Percentiles rank a stretch among this genome's conserved stretches.
phyloP scores from a whole-genome alignment of 371 early-diverging fungal genomes.

The Rhizomucor pusillus region DNA sequence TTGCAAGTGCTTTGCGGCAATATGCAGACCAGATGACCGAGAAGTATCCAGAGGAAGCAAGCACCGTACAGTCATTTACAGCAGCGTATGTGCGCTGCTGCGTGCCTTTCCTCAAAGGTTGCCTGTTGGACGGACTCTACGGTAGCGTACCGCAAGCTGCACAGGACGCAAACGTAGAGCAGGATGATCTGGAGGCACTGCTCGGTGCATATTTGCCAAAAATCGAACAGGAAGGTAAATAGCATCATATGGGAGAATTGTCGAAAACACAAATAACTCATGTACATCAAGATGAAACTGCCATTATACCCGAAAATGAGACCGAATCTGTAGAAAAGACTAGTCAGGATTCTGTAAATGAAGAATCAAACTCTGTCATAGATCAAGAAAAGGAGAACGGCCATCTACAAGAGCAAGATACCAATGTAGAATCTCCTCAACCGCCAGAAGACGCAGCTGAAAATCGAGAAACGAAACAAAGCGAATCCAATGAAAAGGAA shows the following conservation, averaged over 20 bases:
- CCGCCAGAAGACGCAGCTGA: neutral
- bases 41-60: constrained; percentile 17
- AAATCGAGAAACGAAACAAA: neutral
- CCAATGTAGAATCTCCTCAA: neutral
- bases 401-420: neutral
- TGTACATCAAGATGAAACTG: no score
- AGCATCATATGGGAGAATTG: neutral
- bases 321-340: no score
- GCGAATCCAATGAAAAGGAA: neutral
- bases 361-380: no score
- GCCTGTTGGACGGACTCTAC: constrained; percentile 46
- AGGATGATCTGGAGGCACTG: constrained; percentile 22
- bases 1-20: constrained; percentile 43
- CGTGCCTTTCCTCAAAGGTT: constrained; percentile 42
- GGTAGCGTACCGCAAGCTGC: constrained; percentile 12
- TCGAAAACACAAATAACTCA: neutral
- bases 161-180: constrained; percentile 8
- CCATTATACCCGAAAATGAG: no score
- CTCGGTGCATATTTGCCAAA: constrained; percentile 22
- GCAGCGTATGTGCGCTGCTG: constrained; percentile 43
- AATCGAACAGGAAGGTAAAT: constrained; percentile 1
- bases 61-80: constrained; percentile 29
- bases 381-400: neutral
- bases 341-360: no score
- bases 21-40: constrained; percentile 31